phyloP scores from a whole-genome alignment of 139 green algal genomes.

The Chlamydomonas sp. region DNA sequence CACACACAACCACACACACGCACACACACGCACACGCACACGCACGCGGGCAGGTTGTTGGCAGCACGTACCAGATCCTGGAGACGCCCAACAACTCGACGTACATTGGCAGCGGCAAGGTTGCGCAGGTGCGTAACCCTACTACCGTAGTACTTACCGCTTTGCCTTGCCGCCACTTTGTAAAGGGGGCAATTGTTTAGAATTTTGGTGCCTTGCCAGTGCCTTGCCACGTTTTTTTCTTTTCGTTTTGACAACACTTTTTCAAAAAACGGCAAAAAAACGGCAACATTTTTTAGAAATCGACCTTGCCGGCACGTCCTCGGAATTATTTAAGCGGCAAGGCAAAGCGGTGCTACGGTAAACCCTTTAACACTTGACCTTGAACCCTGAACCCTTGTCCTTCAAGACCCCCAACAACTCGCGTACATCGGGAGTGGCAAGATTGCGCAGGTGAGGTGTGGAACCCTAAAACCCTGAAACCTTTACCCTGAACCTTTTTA shows the following conservation, averaged over 20 bases:
- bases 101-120: conserved; percentile 87
- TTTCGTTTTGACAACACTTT: no score
- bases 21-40: no score
- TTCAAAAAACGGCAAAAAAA: no score
- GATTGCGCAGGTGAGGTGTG: conserved; percentile 67
- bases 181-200: no score
- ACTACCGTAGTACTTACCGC: not conserved
- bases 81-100: conserved; percentile 68
- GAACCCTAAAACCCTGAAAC: not conserved
- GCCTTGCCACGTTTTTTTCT: not conserved
- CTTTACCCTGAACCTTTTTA: no score
- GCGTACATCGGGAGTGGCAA: conserved; percentile 88
- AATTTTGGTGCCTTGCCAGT: not conserved
- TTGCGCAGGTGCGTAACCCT: conserved; percentile 67
- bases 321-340: no score
- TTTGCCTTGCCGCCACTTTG: not conserved
- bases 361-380: no score
- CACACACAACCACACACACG: no score
- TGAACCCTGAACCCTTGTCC: no score
- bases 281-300: no score
- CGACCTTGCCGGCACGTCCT: no score
- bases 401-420: conserved; percentile 65
- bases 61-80: conserved; percentile 69
- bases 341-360: no score
- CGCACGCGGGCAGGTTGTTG: conserved; percentile 75